Evolutionary conservation across 2,329 filamentous ascomycete genomes (phyloP).

Genomic region (Fusarium illudens): DNA sequence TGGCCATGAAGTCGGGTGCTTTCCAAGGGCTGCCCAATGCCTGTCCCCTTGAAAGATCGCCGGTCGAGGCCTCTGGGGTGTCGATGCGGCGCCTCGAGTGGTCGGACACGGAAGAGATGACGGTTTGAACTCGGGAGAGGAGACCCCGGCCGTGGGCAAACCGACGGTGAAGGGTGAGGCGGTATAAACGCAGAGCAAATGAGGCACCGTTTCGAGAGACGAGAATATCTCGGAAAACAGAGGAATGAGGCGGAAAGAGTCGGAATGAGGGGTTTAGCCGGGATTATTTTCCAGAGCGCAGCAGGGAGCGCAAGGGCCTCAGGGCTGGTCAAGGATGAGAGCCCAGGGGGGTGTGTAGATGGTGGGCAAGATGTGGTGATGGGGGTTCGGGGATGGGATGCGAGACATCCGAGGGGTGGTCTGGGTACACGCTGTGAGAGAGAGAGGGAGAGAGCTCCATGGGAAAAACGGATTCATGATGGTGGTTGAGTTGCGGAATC

Average conservation of each 20-base stretch:
- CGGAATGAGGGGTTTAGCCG: constrained; percentile 19
- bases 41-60: constrained; percentile 4
- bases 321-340: neutral
- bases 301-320: neutral
- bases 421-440: constrained; percentile 5
- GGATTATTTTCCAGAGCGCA: constrained; percentile 5
- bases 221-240: constrained; percentile 25
- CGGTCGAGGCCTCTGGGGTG: constrained; percentile 6
- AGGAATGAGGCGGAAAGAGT: constrained; percentile 25
- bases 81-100: constrained; percentile 13
- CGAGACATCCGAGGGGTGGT: constrained; percentile 25
- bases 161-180: constrained; percentile 32
- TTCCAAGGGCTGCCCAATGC: constrained; percentile 9
- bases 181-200: constrained; percentile 8
- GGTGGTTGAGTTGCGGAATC: constrained; percentile 2
- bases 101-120: constrained; percentile 16
- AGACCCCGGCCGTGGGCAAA: constrained; percentile 29
- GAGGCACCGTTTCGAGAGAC: constrained; percentile 8
- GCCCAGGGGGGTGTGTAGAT: constrained; percentile 15
- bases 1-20: constrained; percentile 18
- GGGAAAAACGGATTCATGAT: constrained; percentile 28
- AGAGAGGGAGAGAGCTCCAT: constrained; percentile 1
- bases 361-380: constrained; percentile 14
- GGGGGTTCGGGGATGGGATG: constrained; percentile 17
- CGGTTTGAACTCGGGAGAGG: constrained; percentile 4